Conservation (phyloP, 768 basidiomycete genomes). For the Amanita molliuscula region DNA sequence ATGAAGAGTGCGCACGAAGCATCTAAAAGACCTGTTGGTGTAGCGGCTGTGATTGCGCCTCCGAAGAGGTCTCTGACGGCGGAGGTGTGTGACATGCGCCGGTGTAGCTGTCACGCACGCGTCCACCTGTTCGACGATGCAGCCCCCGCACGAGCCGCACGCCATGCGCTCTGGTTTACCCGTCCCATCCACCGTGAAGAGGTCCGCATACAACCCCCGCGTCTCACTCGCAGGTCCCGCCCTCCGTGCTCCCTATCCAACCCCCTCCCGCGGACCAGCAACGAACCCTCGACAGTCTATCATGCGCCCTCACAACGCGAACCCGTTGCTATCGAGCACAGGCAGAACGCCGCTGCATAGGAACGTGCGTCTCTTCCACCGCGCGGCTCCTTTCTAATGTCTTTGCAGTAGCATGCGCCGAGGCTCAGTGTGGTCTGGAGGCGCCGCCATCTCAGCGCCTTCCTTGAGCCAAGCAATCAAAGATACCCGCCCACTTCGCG, state of each 20-base stretch:
- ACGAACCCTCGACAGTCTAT: conserved; percentile 61
- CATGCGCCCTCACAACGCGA: conserved; percentile 63
- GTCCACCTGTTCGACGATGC: conserved; percentile 51
- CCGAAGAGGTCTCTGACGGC: conserved; percentile 61
- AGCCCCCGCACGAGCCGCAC: conserved; percentile 38
- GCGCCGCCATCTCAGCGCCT: conserved; percentile 36
- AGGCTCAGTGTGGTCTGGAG: conserved; percentile 64
- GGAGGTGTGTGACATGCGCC: not conserved
- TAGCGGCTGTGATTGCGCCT: conserved; percentile 62
- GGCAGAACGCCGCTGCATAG: conserved; percentile 69
- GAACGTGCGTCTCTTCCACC: conserved; percentile 28
- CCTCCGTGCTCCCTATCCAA: conserved; percentile 42
- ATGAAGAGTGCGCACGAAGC: conserved; percentile 61
- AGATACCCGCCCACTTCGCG: conserved; percentile 73
- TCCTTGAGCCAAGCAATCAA: conserved; percentile 41
- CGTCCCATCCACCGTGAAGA: conserved; percentile 67
- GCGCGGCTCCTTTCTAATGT: conserved; percentile 7
- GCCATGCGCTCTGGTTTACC: conserved; percentile 58
- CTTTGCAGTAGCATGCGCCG: conserved; percentile 53
- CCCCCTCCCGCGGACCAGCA: conserved; percentile 20
- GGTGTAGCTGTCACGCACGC: conserved; percentile 12
- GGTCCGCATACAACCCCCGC: conserved; percentile 42
- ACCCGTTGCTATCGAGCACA: conserved; percentile 60
- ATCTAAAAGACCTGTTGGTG: conserved; percentile 59
- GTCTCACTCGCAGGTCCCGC: conserved; percentile 74